A percentile compares a stretch with the other conserved stretches of the same genome.
phyloP scores from a whole-genome alignment of 164 flowering plant species.

The Piper betle region DNA sequence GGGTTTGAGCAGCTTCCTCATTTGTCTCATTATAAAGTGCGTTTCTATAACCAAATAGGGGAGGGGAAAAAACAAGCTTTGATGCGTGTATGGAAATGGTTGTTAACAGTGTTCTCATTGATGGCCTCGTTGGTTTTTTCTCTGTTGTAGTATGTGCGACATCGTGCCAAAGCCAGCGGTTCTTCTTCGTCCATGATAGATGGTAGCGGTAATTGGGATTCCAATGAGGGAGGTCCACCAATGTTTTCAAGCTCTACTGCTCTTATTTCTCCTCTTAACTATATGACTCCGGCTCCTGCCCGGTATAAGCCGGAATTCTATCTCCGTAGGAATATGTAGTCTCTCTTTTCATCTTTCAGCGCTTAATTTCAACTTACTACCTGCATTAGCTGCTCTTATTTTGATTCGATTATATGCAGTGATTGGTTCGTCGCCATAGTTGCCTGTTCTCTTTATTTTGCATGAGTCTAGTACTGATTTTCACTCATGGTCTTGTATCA shows the following conservation, averaged over 20 bases:
- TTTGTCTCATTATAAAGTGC: no score
- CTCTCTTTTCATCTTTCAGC: background rate
- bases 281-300: slow-evolving; percentile 5
- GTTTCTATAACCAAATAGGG: no score
- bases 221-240: slow-evolving; percentile 9
- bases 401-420: background rate
- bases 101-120: background rate
- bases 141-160: slow-evolving; percentile 23
- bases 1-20: no score
- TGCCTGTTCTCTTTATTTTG: no score
- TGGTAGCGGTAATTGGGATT: slow-evolving; percentile 21
- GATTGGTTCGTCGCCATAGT: no score
- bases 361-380: slow-evolving; percentile 4
- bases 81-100: background rate
- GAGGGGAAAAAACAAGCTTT: no score
- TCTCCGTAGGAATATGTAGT: slow-evolving; percentile 46
- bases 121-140: background rate
- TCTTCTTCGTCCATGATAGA: slow-evolving; percentile 6
- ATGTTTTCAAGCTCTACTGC: slow-evolving; percentile 15
- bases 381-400: slow-evolving; percentile 2
- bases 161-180: slow-evolving; percentile 12
- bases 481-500: no score
- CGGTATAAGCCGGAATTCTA: slow-evolving; percentile 29
- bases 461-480: no score
- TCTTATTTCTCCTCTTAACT: slow-evolving; percentile 6